Percentiles rank a stretch among this genome's conserved stretches.
phyloP scores from a whole-genome alignment of 176 grass and related monocot species.

The Olyra latifolia region DNA sequence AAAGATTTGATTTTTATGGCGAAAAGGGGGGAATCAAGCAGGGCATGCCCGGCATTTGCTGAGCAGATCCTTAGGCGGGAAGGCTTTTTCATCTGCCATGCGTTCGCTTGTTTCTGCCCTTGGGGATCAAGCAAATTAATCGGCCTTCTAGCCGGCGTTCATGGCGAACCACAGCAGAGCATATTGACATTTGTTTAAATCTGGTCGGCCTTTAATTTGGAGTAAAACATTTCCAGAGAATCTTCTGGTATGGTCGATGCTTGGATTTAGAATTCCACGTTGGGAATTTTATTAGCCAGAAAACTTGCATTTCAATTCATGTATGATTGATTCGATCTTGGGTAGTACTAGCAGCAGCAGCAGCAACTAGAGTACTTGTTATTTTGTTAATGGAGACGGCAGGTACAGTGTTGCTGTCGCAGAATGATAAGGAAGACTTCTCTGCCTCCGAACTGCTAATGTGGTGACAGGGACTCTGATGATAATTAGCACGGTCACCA shows the following conservation, averaged over 20 bases:
- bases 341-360: background rate
- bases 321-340: background rate
- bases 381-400: background rate
- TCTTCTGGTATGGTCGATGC: background rate
- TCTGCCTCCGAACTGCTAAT: constrained; percentile 19
- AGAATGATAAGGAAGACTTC: constrained; percentile 41
- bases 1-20: background rate
- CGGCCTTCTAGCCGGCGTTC: background rate
- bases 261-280: constrained; percentile 20
- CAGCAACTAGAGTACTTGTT: background rate
- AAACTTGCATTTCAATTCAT: constrained; percentile 42
- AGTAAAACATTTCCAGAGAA: constrained; percentile 59
- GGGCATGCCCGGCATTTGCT: background rate
- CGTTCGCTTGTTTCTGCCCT: constrained; percentile 40
- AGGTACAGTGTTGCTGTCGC: constrained; percentile 48
- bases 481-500: constrained; percentile 10
- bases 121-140: constrained; percentile 47
- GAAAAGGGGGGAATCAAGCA: background rate
- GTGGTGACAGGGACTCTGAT: constrained; percentile 11
- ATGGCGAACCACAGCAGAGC: constrained; percentile 9
- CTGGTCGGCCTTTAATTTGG: constrained; percentile 27
- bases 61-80: background rate
- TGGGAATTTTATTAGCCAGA: background rate
- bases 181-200: background rate
- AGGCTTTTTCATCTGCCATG: constrained; percentile 31